These are phyloP conservation scores for Penicillium sp. DNA, from an alignment of 2,329 filamentous ascomycete species.

Conservation along the genomic window DNA sequence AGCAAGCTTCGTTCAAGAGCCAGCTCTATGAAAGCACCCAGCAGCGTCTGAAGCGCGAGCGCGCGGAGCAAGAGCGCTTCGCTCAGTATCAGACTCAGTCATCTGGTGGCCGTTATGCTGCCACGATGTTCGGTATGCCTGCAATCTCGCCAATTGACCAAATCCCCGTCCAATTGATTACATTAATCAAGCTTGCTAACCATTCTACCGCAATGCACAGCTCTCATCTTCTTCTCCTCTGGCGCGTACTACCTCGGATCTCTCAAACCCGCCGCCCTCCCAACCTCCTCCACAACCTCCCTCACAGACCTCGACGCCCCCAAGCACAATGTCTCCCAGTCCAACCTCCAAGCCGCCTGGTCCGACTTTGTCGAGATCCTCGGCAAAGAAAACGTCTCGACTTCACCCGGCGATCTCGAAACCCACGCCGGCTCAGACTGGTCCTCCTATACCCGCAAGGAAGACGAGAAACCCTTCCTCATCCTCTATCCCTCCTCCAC, in stretches of 20 bases:
- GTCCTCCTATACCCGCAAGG: constrained; percentile 56
- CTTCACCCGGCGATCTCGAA: constrained; percentile 55
- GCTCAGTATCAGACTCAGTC: constrained; percentile 47
- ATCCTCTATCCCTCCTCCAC: constrained; percentile 77
- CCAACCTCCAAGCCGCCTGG: constrained; percentile 66
- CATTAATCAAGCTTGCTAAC: constrained; percentile 5
- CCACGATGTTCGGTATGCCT: constrained; percentile 39
- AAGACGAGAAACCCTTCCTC: constrained; percentile 53
- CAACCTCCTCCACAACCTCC: constrained; percentile 59
- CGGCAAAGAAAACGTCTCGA: constrained; percentile 65
- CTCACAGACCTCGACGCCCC: constrained; percentile 52
- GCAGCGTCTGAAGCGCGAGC: constrained; percentile 60
- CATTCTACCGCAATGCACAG: constrained; percentile 40
- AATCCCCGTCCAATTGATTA: neutral
- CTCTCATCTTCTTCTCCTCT: constrained; percentile 52
- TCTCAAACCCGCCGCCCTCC: constrained; percentile 49
- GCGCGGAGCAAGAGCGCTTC: constrained; percentile 57
- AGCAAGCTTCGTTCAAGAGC: constrained; percentile 56
- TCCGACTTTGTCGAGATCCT: constrained; percentile 63
- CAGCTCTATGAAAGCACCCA: constrained; percentile 65
- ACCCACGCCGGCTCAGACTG: constrained; percentile 64
- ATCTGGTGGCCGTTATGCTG: constrained; percentile 41
- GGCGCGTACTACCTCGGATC: constrained; percentile 60
- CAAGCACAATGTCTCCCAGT: constrained; percentile 57
- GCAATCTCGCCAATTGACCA: neutral